These are phyloP conservation scores for Syzygium grande DNA, from an alignment of 345 rosid species.

Conservation along the genomic window DNA sequence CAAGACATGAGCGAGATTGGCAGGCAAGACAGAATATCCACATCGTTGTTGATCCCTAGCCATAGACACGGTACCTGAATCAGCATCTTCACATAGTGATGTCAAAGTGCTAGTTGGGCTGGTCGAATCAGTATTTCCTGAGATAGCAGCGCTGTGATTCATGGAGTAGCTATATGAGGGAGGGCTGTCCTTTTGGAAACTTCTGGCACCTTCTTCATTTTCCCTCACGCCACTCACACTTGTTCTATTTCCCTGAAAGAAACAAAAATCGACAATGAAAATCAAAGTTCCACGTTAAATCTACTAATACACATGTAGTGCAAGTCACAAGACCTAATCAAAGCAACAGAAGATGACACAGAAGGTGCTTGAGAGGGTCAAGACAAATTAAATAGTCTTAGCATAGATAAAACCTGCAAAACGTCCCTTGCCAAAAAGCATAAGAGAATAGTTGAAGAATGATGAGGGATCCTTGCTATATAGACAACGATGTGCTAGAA, in stretches of 20 bases:
- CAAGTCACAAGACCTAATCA: neutral
- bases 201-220: constrained; percentile 22
- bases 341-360: neutral
- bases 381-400: neutral
- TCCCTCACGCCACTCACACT: constrained; percentile 40
- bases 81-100: constrained; percentile 74
- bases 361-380: neutral
- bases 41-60: neutral
- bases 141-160: constrained; percentile 27
- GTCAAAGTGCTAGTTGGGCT: constrained; percentile 78
- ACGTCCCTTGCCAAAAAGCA: neutral
- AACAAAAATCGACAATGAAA: neutral
- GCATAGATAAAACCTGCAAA: neutral
- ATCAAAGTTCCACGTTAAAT: neutral
- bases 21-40: neutral
- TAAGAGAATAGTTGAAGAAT: neutral
- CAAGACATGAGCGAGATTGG: constrained; percentile 2
- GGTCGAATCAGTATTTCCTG: constrained; percentile 61
- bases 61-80: constrained; percentile 48
- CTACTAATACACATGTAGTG: neutral
- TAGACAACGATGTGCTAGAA: neutral
- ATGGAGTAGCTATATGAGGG: constrained; percentile 24
- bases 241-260: constrained; percentile 54
- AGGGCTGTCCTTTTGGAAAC: constrained; percentile 30
- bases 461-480: neutral